Evolutionary conservation across 1,139 yeast genomes (phyloP), one percentile per base, ranked within the genome.

Genomic region (Nakaseomyces bracarensis): DNA sequence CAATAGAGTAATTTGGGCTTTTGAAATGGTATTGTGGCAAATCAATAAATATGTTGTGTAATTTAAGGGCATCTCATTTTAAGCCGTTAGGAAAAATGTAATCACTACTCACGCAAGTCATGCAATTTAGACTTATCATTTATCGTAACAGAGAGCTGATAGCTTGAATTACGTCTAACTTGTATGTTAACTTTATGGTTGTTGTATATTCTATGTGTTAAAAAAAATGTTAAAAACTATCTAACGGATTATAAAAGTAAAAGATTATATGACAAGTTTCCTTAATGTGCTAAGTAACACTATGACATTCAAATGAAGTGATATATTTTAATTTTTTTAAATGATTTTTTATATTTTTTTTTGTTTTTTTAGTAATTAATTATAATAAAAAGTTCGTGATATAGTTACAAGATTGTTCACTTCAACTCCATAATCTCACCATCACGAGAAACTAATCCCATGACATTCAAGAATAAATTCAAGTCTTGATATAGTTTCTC

Each of bases 401-500:
- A 30, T 23, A 25, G 27, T 23, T 39, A 31, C 29, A 33, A 19
- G 29, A 25, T 16, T 19, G 14, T 13, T 22, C 30, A 62, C 49
- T 67, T 67, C 44, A 67, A 51, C 50, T 67, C 72, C 16, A 65
- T 61, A 43, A 68, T 68, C 48, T 68, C 72, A 38, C 68, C 68
- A 48, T 67, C 71, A 54, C 87, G 86, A 11, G 96, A 96, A 49
- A 85, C 87, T 51, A 91, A 74, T 3, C 98, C 98, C 93, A 91
- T 87, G 41, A 91, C 97, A 53, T 89, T 93, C 66, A 91, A 74
- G 68, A 87, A 89, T 74, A 91, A 70, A 63, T 91, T 91, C 73
- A 91, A 75, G 60, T 89, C 87, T 53, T 78, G 79, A 56, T 82
- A 72, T 56, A 82, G 74, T 64, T 79, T 82, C 47, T 72, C 75